Evolutionary conservation across 176 grass and related monocot genomes (phyloP).

Genomic region (Calamus simplicifolius): DNA sequence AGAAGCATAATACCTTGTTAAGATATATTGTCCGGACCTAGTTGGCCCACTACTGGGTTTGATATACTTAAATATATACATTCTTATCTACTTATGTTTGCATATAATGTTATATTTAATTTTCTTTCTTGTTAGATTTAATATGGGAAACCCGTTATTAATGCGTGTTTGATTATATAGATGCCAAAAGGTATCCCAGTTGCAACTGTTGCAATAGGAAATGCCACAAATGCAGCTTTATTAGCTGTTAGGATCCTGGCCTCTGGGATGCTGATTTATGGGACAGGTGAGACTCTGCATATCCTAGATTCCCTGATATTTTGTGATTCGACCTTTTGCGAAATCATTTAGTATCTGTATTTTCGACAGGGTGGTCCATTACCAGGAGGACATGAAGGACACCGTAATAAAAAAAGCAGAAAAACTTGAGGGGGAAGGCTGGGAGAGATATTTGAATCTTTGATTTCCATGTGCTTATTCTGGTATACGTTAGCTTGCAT

Average conservation of each 20-base stretch:
- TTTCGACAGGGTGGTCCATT: slow-evolving; percentile 33
- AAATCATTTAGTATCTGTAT: background rate
- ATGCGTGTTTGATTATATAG: slow-evolving; percentile 23
- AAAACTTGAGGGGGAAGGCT: slow-evolving; percentile 61
- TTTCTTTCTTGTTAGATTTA: too few species aligned
- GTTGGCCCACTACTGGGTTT: too few species aligned
- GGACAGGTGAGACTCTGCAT: slow-evolving; percentile 38
- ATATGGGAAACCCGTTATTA: too few species aligned
- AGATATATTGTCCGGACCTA: too few species aligned
- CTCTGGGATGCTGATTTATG: slow-evolving; percentile 50
- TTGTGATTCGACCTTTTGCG: background rate
- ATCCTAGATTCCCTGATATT: background rate
- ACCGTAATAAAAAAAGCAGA: slow-evolving; percentile 61
- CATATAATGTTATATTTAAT: too few species aligned
- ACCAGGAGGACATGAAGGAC: slow-evolving; percentile 55
- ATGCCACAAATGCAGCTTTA: slow-evolving; percentile 83
- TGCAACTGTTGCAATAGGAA: slow-evolving; percentile 61
- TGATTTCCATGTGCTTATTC: slow-evolving; percentile 10
- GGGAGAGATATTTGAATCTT: slow-evolving; percentile 39
- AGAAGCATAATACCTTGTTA: too few species aligned
- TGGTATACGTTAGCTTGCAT: too few species aligned
- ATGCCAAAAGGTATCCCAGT: slow-evolving; percentile 95
- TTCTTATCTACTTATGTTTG: too few species aligned
- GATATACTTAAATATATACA: too few species aligned
- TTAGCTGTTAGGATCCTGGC: slow-evolving; percentile 60